phyloP scores from a whole-genome alignment of 306 rosid genomes.

The Rosa multiflora region DNA sequence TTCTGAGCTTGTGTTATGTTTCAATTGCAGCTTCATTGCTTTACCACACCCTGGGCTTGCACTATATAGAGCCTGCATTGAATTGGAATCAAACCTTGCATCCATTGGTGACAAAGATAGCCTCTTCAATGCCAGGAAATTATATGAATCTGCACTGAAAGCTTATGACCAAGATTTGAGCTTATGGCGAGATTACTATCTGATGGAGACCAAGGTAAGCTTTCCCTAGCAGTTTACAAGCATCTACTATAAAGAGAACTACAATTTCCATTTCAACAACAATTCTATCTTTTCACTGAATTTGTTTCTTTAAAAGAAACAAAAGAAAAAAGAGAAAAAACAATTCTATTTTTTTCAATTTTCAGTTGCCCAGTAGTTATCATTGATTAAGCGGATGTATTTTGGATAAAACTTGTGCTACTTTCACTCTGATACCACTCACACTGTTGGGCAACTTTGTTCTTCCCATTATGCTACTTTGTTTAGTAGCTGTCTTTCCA shows the following conservation, averaged over 20 bases:
- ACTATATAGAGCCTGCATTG: constrained; percentile 61
- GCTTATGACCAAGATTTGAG: constrained; percentile 60
- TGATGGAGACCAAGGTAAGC: constrained; percentile 71
- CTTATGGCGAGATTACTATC: constrained; percentile 73
- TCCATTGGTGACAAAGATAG: constrained; percentile 63
- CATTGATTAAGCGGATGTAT: neutral
- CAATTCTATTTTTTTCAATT: neutral
- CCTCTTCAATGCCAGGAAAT: constrained; percentile 61
- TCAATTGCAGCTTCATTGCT: constrained; percentile 65
- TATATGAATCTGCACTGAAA: constrained; percentile 74
- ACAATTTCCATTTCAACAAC: neutral
- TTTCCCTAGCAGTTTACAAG: neutral
- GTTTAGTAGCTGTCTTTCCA: neutral
- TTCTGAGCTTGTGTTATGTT: constrained; percentile 15
- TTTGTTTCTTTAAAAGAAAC: neutral
- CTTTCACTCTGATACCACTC: neutral
- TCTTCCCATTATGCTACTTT: neutral
- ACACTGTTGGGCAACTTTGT: constrained; percentile 1
- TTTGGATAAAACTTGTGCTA: neutral
- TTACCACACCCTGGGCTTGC: constrained; percentile 86
- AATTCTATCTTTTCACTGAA: neutral
- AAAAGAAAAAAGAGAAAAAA: too few relatives aligned
- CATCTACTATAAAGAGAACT: neutral
- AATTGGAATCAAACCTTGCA: constrained; percentile 75
- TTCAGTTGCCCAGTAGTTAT: neutral